Percentiles rank a stretch among this genome's conserved stretches.
Evolutionary conservation across 371 early-diverging fungal genomes (phyloP).

Genomic region (Vairimorpha necatrix): DNA sequence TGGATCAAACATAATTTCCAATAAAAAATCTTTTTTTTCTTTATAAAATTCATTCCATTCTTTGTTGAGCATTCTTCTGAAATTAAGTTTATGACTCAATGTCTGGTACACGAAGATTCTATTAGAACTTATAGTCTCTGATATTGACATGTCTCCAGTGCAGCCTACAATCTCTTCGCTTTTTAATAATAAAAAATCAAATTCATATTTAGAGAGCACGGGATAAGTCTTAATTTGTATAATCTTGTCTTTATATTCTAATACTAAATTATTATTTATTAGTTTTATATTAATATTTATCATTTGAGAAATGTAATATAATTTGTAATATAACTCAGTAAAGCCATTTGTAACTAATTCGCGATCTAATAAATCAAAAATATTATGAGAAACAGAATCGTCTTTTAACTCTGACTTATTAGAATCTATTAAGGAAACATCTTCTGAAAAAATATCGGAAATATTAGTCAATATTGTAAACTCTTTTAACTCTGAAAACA

Average conservation of each 20-base stretch:
- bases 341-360: background rate
- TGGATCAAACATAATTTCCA: background rate
- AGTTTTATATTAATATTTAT: background rate
- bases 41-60: background rate
- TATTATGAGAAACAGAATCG: no score
- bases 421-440: no score
- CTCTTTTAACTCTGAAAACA: background rate
- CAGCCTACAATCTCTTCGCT: background rate
- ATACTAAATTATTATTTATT: background rate
- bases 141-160: slow-evolving; percentile 1
- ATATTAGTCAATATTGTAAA: slow-evolving; percentile 1
- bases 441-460: background rate
- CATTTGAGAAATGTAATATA: background rate
- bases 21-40: background rate
- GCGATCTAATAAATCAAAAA: background rate
- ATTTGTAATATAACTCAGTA: background rate
- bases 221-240: background rate
- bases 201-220: background rate
- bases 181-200: background rate
- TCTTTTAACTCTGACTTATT: no score
- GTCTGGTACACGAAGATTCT: background rate
- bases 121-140: background rate
- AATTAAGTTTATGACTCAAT: background rate
- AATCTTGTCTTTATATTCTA: background rate
- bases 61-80: background rate